Evolutionary conservation across 352 stramenopile genomes (phyloP).

Genomic region (Thalassiosira exigua): DNA sequence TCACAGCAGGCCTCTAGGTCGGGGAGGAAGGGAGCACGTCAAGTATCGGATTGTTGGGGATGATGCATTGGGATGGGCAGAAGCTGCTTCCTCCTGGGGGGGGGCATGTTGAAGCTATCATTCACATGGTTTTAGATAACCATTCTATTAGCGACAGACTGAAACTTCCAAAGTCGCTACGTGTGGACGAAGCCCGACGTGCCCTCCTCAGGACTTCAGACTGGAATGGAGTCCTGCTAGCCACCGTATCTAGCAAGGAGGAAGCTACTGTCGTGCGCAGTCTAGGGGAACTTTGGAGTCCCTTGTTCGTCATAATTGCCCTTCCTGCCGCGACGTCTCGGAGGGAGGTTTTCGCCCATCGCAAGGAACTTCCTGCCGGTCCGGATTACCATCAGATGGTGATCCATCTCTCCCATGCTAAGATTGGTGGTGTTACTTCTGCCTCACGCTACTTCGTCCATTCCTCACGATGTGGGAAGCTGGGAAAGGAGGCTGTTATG

Average conservation of each 20-base stretch:
- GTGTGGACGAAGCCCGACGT: neutral
- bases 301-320: neutral
- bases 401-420: neutral
- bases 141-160: neutral
- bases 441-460: slow-evolving; percentile 9
- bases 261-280: neutral
- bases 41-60: slow-evolving; percentile 16
- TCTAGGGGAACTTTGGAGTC: slow-evolving; percentile 7
- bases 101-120: slow-evolving; percentile 1
- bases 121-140: neutral
- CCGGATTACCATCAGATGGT: too few species aligned
- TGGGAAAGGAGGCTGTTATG: slow-evolving; percentile 17
- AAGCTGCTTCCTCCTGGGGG: slow-evolving; percentile 5
- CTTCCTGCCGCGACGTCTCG: neutral
- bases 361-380: too few species aligned
- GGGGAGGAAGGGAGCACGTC: slow-evolving; percentile 11
- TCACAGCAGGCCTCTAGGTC: neutral
- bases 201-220: neutral
- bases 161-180: neutral
- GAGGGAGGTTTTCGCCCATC: too few species aligned
- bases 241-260: neutral
- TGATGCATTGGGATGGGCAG: slow-evolving; percentile 11
- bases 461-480: neutral
- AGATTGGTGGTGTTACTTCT: slow-evolving; percentile 41
- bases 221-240: slow-evolving; percentile 11